These are phyloP conservation scores for Globisporangium sylvaticum DNA, from an alignment of 352 stramenopile species.

Conservation along the genomic window DNA sequence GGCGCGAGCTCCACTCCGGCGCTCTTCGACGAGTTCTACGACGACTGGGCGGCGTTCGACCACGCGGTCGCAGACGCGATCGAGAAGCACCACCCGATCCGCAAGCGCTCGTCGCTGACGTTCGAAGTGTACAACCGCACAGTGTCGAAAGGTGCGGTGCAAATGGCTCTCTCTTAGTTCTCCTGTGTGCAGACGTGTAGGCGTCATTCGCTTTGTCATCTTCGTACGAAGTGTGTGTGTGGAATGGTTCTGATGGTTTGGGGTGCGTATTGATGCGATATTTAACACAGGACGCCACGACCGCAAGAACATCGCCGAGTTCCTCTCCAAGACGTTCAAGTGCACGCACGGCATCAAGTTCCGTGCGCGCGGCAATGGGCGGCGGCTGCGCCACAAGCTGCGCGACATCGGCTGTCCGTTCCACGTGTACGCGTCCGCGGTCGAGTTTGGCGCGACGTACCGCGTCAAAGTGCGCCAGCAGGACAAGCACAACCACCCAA, in stretches of 20 bases:
- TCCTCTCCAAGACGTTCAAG: constrained; percentile 81
- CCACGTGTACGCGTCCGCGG: constrained; percentile 70
- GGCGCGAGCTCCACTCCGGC: constrained; percentile 8
- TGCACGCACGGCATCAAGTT: constrained; percentile 86
- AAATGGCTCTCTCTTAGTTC: background rate
- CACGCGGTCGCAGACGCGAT: constrained; percentile 52
- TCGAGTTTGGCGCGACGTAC: constrained; percentile 61
- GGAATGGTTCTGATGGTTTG: background rate
- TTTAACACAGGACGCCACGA: constrained; percentile 47
- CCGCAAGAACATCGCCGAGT: constrained; percentile 69
- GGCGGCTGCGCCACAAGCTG: constrained; percentile 60
- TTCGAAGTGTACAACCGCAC: constrained; percentile 87
- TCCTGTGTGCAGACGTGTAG: background rate
- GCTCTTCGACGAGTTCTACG: constrained; percentile 73
- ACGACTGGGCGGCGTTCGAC: constrained; percentile 73
- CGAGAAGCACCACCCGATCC: constrained; percentile 67
- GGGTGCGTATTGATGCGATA: background rate
- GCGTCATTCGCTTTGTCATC: background rate
- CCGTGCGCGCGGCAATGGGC: constrained; percentile 61
- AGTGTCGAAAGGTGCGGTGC: constrained; percentile 53
- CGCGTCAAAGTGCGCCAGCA: constrained; percentile 68
- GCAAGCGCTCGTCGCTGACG: constrained; percentile 78
- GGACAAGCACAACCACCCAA: constrained; percentile 76
- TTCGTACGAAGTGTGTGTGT: background rate
- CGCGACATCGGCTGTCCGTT: constrained; percentile 76